These are phyloP conservation scores for Claviceps quebecensis DNA, from an alignment of 2,329 filamentous ascomycete species.

Conservation along the genomic window DNA sequence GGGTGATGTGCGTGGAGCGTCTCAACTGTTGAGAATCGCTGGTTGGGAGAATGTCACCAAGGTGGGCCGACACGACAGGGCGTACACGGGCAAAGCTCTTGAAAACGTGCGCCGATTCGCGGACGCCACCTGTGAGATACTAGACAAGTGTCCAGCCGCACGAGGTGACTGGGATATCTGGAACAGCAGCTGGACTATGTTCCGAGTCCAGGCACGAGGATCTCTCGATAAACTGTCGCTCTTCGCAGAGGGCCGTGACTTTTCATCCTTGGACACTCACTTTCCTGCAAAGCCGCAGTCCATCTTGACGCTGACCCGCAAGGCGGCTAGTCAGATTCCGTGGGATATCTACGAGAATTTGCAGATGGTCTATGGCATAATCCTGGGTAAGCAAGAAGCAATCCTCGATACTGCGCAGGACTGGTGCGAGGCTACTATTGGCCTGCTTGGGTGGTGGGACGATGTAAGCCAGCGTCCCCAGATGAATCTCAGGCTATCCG, in stretches of 20 bases:
- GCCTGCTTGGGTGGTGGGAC: constrained; percentile 84
- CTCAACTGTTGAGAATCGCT: constrained; percentile 56
- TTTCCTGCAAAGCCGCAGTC: constrained; percentile 31
- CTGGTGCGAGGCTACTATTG: constrained; percentile 82
- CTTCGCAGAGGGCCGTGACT: constrained; percentile 64
- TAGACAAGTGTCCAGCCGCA: constrained; percentile 60
- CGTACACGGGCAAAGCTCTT: constrained; percentile 64
- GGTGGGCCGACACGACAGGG: constrained; percentile 47
- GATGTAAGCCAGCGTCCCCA: constrained; percentile 43
- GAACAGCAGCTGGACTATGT: constrained; percentile 70
- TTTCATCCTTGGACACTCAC: constrained; percentile 18
- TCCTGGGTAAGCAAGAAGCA: constrained; percentile 61
- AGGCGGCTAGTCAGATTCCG: constrained; percentile 74
- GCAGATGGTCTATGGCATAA: constrained; percentile 63
- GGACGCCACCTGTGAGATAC: constrained; percentile 50
- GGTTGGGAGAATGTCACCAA: constrained; percentile 67
- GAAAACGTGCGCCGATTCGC: constrained; percentile 63
- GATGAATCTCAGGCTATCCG: constrained; percentile 26
- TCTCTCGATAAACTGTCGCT: constrained; percentile 57
- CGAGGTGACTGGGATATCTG: constrained; percentile 69
- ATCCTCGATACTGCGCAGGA: constrained; percentile 70
- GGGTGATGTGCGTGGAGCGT: constrained; percentile 54
- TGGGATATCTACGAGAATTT: constrained; percentile 85
- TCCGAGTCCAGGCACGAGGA: constrained; percentile 59
- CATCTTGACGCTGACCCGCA: constrained; percentile 53